phyloP scores from a whole-genome alignment of 1,284 basidiomycete genomes.

The Pterulicium gracile region DNA sequence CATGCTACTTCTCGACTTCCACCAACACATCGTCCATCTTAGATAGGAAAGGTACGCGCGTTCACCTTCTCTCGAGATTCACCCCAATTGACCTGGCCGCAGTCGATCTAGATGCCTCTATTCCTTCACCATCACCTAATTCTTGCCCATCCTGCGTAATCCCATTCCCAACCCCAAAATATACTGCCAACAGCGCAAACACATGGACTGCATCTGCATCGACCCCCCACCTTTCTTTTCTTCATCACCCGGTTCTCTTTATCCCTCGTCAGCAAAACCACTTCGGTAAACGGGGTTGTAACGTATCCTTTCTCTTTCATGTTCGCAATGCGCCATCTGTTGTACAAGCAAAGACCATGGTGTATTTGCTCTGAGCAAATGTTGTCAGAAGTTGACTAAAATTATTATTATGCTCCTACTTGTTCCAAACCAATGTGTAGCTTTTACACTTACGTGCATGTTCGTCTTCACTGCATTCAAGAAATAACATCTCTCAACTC shows the following conservation, averaged over 20 bases:
- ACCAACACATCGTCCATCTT: slow-evolving; percentile 50
- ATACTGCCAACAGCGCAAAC: slow-evolving; percentile 24
- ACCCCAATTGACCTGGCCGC: neutral
- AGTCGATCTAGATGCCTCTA: neutral
- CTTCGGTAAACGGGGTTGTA: neutral
- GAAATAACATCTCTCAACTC: too few species aligned
- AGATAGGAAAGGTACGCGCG: slow-evolving; percentile 9
- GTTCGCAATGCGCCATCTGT: neutral
- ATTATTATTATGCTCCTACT: too few species aligned
- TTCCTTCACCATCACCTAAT: slow-evolving; percentile 4
- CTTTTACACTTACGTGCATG: too few species aligned
- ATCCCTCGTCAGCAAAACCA: neutral
- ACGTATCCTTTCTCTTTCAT: too few species aligned
- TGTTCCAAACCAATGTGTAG: too few species aligned
- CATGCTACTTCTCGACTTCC: slow-evolving; percentile 56
- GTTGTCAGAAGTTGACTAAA: too few species aligned
- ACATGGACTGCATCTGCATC: slow-evolving; percentile 22
- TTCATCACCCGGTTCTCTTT: neutral
- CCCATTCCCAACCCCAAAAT: slow-evolving; percentile 20
- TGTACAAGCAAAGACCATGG: neutral
- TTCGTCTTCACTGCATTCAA: too few species aligned
- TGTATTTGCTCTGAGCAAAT: neutral
- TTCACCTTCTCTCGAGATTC: neutral
- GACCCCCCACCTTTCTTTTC: neutral
- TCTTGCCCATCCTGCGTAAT: slow-evolving; percentile 13